phyloP scores from a whole-genome alignment of 2,329 filamentous ascomycete genomes.

The Colletotrichum nymphaeae region DNA sequence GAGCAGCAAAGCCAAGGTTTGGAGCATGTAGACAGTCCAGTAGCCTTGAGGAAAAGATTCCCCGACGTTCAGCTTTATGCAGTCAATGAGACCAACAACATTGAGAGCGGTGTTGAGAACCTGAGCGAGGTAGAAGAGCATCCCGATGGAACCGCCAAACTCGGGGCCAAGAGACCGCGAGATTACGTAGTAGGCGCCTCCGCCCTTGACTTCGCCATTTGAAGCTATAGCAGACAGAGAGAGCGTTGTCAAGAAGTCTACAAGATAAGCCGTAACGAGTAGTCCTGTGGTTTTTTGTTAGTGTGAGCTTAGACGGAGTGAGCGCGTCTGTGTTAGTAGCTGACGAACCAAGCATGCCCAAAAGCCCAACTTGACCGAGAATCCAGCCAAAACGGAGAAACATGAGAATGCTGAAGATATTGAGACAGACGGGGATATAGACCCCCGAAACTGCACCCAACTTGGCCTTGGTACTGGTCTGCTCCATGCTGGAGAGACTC shows the following conservation, averaged over 20 bases:
- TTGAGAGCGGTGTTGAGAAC: slow-evolving; percentile 90
- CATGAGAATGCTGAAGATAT: slow-evolving; percentile 92
- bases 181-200: slow-evolving; percentile 90
- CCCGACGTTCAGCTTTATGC: slow-evolving; percentile 81
- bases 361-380: slow-evolving; percentile 80
- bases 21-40: slow-evolving; percentile 82
- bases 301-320: slow-evolving; percentile 6
- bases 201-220: slow-evolving; percentile 88
- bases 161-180: slow-evolving; percentile 87
- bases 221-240: slow-evolving; percentile 91
- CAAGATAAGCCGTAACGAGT: slow-evolving; percentile 79
- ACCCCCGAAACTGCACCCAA: slow-evolving; percentile 82
- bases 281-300: slow-evolving; percentile 63
- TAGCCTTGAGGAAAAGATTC: slow-evolving; percentile 74
- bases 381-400: slow-evolving; percentile 90
- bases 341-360: slow-evolving; percentile 80
- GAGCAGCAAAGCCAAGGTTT: slow-evolving; percentile 75
- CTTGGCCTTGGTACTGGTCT: slow-evolving; percentile 63
- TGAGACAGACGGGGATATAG: slow-evolving; percentile 89
- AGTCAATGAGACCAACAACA: slow-evolving; percentile 86
- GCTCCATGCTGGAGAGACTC: slow-evolving; percentile 45
- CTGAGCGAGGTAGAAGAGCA: slow-evolving; percentile 92
- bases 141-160: slow-evolving; percentile 88
- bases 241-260: slow-evolving; percentile 86
- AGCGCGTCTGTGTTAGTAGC: slow-evolving; percentile 13